Conservation (phyloP, 228 moss, liverwort and hornwort genomes). For the Sphagnum fallax region DNA sequence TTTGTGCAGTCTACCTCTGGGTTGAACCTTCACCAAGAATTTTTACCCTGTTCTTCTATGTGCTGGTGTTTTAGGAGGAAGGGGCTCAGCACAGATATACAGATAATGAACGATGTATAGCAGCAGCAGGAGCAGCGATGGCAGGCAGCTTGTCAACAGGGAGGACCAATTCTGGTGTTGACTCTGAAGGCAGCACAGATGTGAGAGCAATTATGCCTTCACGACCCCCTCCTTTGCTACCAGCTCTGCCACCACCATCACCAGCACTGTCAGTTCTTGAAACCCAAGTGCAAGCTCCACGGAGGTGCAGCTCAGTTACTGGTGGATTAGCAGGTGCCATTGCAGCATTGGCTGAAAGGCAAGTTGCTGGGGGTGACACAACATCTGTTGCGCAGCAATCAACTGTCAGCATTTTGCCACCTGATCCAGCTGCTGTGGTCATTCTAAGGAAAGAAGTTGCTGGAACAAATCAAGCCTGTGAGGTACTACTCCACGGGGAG, state of each 20-base stretch:
- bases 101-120: constrained; percentile 11
- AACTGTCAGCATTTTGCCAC: constrained; percentile 2
- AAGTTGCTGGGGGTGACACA: constrained; percentile 14
- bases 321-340: constrained; percentile 50
- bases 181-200: constrained; percentile 14
- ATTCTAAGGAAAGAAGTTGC: constrained; percentile 1
- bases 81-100: constrained; percentile 29
- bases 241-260: constrained; percentile 10
- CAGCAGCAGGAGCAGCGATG: constrained; percentile 11
- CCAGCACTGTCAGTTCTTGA: constrained; percentile 8
- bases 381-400: constrained; percentile 11
- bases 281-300: constrained; percentile 17
- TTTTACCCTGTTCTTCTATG: neutral
- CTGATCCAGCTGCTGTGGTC: constrained; percentile 6
- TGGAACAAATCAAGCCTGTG: no score
- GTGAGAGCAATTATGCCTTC: neutral
- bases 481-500: no score
- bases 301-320: constrained; percentile 24
- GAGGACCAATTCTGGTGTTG: constrained; percentile 13
- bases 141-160: constrained; percentile 12
- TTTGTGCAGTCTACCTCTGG: neutral
- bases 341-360: constrained; percentile 42
- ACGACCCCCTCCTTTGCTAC: constrained; percentile 9
- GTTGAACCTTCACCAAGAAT: neutral
- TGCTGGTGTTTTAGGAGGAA: constrained; percentile 24